Evolutionary conservation across 2,329 filamentous ascomycete species (phyloP), one percentile per base, ranked within the genome.

Genomic region (Sphaerostilbella broomeana): DNA sequence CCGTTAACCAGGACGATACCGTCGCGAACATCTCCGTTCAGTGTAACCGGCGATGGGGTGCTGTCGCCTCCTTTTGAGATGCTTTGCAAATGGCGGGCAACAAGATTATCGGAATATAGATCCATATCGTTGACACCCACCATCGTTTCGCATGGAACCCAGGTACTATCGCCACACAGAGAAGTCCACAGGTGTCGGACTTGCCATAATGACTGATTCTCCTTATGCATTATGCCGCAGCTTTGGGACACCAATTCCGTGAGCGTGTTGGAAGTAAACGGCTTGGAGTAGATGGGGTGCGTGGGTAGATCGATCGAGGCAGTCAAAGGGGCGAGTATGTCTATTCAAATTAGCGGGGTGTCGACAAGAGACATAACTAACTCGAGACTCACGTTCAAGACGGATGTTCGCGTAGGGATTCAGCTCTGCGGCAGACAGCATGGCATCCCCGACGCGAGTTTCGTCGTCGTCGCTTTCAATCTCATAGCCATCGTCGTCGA

Each of bases 401-500:
- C 73, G 76, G 31, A 88, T 74, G 38, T 79, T 78, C 35, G 79
- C 73, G 55, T 89, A 92, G 0, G 85, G 84, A 51, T 92, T 81
- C 35, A 81, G 72, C 47, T 85, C 79, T 24, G 79, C 73, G n/a
- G 79, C 78, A 4, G 73, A 64, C 31, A 76, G 69, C 34, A 75
- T 65, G 28, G 79, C 79, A 34, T 81, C 75, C 47, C 73, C 72
- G 16, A 77, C 59, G 41, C 71, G 73, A 28, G 81, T 76, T 41
- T 84, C 76, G 45, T 85, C 80, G 43, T 86, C 81, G 45, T 81
- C 79, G 55, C 77, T 82, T 28, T 86, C 81, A 40, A 87, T 67
- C 47, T 86, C 79, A 56, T 84, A 87, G 47, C 85, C 85, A 51
- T 90, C 84, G 31, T 86, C 79, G 61, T 90, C 85, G 48, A 85